Evolutionary conservation across 148 eudicot species (phyloP), one percentile per base, ranked within the genome.

Genomic region (Simmondsia chinensis): DNA sequence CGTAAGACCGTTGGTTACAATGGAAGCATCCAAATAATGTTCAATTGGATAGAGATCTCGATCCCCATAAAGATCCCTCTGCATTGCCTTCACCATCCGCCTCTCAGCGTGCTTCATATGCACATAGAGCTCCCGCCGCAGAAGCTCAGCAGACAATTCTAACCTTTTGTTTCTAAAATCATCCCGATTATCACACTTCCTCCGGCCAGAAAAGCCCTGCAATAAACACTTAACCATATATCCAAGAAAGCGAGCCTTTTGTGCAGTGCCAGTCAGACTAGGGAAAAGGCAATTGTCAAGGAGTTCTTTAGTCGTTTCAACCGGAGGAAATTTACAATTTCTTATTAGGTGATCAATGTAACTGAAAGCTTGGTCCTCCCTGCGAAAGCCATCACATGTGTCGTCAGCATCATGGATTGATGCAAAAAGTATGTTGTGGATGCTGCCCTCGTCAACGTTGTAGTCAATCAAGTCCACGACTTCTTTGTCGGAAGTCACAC

Each of bases 141-240:
- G 62, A 42, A 89, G 71, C 68, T 85, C 97, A 31, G 74, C 72
- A 22, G 97, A 83, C 66, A 85, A 56, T 21, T 91, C 94, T 22
- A 91, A 31, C 55, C 97, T 80, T 56, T 85, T 91, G 63, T 91
- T 91, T 46, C 94, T 76, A 13, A 91, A 76, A 56, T 91, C 97
- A 59, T 91, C 97, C 50, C 85, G 57, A 28, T 79, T 85, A 40
- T 91, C 97, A 14, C 73, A 58, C 59, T 85, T 91, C 49, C 97
- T 77, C 22, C 72, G 54, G 13, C 88, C 97, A 36, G 79, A 69
- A 56, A 66, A 79, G 8, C 70, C 83, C 40, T 67, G 60, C 57
- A 91, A 59, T 14, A 91, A 81, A 48, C 83, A 79, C 42, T 82
- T 91, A 10, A 82, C 81, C 97, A 85, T 85, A 52, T 85, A 91